Percentiles rank a stretch among this genome's conserved stretches.
Conservation (phyloP, 1,139 yeast species). For the Diutina siamensis region DNA sequence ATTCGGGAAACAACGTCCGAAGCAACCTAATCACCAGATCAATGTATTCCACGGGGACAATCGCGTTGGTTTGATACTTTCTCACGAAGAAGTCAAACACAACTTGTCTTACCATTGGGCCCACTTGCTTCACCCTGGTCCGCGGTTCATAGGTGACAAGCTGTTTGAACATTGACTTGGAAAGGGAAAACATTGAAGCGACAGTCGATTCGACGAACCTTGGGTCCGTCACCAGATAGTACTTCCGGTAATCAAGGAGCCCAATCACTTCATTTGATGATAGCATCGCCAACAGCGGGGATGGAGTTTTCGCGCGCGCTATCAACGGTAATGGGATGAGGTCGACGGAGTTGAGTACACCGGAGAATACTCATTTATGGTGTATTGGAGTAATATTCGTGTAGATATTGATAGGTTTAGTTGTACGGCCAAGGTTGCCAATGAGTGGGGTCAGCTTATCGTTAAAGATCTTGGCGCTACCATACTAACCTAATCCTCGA, state of each 20-base stretch:
- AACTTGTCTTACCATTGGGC: neutral
- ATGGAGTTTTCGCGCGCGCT: neutral
- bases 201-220: neutral
- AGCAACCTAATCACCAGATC: neutral
- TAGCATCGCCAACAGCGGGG: neutral
- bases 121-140: neutral
- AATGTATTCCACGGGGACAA: neutral
- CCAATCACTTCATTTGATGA: neutral
- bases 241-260: neutral
- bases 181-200: neutral
- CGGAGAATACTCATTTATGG: no score
- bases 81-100: neutral
- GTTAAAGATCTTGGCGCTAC: neutral
- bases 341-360: neutral
- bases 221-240: neutral
- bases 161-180: neutral
- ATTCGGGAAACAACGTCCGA: neutral
- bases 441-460: no score
- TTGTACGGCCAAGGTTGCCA: no score
- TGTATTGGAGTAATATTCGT: no score
- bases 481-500: neutral
- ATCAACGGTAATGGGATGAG: neutral
- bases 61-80: neutral
- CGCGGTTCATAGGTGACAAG: neutral
- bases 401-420: no score